Percentiles rank a stretch among this genome's conserved stretches.
Conservation (phyloP, 164 flowering plant genomes). For the Tetracentron sinense region DNA sequence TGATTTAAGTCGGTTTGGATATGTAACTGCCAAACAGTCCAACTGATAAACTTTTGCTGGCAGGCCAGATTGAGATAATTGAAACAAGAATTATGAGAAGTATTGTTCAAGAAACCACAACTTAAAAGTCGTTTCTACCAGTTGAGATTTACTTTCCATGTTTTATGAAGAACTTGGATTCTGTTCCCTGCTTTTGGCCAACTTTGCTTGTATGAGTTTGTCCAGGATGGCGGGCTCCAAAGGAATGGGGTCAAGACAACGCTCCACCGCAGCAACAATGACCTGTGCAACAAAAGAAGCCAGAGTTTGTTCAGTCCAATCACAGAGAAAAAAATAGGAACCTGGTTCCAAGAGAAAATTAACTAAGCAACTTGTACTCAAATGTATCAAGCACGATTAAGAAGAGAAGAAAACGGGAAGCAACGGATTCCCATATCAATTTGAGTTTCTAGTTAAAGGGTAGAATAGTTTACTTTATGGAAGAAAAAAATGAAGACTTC, state of each 20-base stretch:
- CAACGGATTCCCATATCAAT: not conserved
- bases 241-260: conserved; percentile 86
- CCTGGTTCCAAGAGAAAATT: not conserved
- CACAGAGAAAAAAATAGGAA: not conserved
- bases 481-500: not conserved
- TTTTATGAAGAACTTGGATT: conserved; percentile 19
- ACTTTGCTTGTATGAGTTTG: conserved; percentile 81
- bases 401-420: not conserved
- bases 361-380: not conserved
- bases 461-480: not conserved
- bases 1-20: too few species aligned
- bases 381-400: too few species aligned
- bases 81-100: too few species aligned
- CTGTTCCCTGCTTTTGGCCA: conserved; percentile 49
- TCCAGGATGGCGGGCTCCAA: conserved; percentile 92
- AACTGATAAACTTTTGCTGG: too few species aligned
- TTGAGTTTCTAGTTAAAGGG: not conserved
- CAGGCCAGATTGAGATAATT: too few species aligned
- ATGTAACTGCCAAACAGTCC: too few species aligned
- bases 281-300: conserved; percentile 46
- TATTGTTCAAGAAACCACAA: too few species aligned
- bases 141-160: not conserved
- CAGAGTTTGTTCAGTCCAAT: not conserved
- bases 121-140: too few species aligned
- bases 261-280: conserved; percentile 73